Conservation (phyloP, 2,329 filamentous ascomycete genomes). For the Aschersonia sp. region DNA sequence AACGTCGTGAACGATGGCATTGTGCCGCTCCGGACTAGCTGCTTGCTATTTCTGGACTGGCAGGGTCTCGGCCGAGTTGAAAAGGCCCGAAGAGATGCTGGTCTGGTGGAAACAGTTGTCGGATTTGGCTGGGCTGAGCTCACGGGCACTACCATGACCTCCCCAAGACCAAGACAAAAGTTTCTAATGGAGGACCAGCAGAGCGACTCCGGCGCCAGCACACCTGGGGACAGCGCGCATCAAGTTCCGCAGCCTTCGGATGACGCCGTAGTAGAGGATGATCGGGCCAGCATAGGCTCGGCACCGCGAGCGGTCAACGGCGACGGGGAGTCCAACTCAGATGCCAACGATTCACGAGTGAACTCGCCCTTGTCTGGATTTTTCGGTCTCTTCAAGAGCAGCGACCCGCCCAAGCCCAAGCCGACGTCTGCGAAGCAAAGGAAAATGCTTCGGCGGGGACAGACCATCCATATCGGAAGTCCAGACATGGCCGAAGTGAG, state of each 20-base stretch:
- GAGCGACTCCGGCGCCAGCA: slow-evolving; percentile 18
- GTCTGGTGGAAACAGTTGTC: slow-evolving; percentile 81
- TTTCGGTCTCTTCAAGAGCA: slow-evolving; percentile 60
- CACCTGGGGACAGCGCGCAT: slow-evolving; percentile 24
- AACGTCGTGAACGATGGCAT: slow-evolving; percentile 98
- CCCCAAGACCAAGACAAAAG: slow-evolving; percentile 29
- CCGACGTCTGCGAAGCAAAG: slow-evolving; percentile 42
- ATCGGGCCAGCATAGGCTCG: slow-evolving; percentile 40
- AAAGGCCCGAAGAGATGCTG: slow-evolving; percentile 84
- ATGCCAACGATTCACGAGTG: slow-evolving; percentile 16
- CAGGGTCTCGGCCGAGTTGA: slow-evolving; percentile 84
- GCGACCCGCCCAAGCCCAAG: slow-evolving; percentile 33
- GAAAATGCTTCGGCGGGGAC: slow-evolving; percentile 63
- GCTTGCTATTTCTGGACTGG: slow-evolving; percentile 94
- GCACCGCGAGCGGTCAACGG: slow-evolving; percentile 15
- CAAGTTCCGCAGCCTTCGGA: slow-evolving; percentile 59
- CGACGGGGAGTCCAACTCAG: slow-evolving; percentile 12
- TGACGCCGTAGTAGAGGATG: slow-evolving; percentile 54
- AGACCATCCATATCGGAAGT: slow-evolving; percentile 42
- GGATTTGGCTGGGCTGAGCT: slow-evolving; percentile 93
- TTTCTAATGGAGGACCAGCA: slow-evolving; percentile 18
- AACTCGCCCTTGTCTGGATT: slow-evolving; percentile 41
- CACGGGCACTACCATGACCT: slow-evolving; percentile 50
- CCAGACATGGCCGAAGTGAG: slow-evolving; percentile 10
- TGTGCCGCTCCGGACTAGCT: slow-evolving; percentile 87